These are phyloP conservation scores for Basipetospora chlamydospora DNA, from an alignment of 2,329 filamentous ascomycete genomes.

Conservation along the genomic window DNA sequence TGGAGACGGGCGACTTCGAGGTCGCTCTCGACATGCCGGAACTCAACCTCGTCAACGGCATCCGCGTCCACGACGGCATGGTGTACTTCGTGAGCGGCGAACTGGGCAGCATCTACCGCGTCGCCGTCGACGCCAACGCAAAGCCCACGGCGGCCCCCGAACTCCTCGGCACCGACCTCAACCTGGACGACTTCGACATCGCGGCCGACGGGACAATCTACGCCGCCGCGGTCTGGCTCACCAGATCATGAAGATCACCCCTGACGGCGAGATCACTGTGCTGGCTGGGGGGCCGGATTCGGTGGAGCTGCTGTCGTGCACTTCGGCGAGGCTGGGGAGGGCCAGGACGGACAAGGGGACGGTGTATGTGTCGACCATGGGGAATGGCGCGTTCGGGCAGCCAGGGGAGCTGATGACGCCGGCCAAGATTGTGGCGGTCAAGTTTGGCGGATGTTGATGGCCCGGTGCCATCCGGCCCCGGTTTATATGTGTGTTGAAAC, in stretches of 20 bases:
- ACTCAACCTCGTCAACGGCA: slow-evolving; percentile 1
- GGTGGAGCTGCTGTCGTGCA: background rate
- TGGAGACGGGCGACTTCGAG: slow-evolving; percentile 2
- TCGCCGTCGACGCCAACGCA: slow-evolving; percentile 4
- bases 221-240: background rate
- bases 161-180: background rate
- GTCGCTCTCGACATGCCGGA: slow-evolving; percentile 2
- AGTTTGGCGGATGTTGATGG: background rate
- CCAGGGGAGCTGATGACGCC: background rate
- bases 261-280: background rate
- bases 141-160: background rate
- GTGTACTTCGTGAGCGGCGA: slow-evolving; percentile 2
- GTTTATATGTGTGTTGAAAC: no score
- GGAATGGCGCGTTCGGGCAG: slow-evolving; percentile 1
- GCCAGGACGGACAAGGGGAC: background rate
- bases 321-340: slow-evolving; percentile 4
- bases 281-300: slow-evolving; percentile 1
- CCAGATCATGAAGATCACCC: slow-evolving; percentile 1
- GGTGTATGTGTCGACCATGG: slow-evolving; percentile 5
- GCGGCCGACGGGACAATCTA: slow-evolving; percentile 5
- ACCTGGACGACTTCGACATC: slow-evolving; percentile 6
- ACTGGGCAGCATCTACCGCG: slow-evolving; percentile 1
- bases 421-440: slow-evolving; percentile 2
- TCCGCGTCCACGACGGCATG: slow-evolving; percentile 2
- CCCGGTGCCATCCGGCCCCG: background rate